These are phyloP conservation scores for Vanderwaltozyma verrucispora DNA, from an alignment of 805 yeast species.

Conservation along the genomic window DNA sequence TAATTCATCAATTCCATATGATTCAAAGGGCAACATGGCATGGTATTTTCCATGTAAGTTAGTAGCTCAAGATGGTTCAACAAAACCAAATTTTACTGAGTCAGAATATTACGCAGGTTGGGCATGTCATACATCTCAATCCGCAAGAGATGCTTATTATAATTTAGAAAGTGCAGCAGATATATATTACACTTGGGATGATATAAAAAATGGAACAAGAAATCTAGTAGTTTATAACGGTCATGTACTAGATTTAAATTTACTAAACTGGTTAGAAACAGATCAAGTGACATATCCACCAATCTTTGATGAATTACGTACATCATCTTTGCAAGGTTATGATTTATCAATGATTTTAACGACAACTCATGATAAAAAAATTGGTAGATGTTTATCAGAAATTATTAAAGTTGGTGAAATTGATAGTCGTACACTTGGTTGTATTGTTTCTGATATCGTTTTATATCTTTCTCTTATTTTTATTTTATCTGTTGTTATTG, in stretches of 20 bases:
- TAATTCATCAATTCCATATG: constrained; percentile 60
- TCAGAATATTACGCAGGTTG: constrained; percentile 63
- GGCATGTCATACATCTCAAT: constrained; percentile 77
- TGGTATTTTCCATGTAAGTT: constrained; percentile 96
- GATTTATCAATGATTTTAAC: constrained; percentile 70
- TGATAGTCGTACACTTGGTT: constrained; percentile 85
- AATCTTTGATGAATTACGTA: constrained; percentile 54
- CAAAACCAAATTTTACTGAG: constrained; percentile 49
- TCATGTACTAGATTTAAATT: constrained; percentile 69
- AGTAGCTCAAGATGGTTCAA: constrained; percentile 58
- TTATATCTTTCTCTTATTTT: constrained; percentile 72
- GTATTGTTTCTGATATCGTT: constrained; percentile 83
- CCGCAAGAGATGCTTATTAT: constrained; percentile 63
- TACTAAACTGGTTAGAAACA: constrained; percentile 63
- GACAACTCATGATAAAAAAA: constrained; percentile 52
- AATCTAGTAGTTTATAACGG: constrained; percentile 86
- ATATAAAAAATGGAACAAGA: constrained; percentile 55
- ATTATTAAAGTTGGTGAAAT: constrained; percentile 81
- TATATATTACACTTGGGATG: constrained; percentile 86
- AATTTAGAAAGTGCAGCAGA: constrained; percentile 52
- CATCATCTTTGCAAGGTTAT: constrained; percentile 52
- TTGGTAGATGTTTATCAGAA: constrained; percentile 77
- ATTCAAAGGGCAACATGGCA: constrained; percentile 53
- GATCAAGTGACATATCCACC: constrained; percentile 65
- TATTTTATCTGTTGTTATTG: constrained; percentile 67